phyloP scores from a whole-genome alignment of 2,329 filamentous ascomycete species.

The Fusarium palustre region DNA sequence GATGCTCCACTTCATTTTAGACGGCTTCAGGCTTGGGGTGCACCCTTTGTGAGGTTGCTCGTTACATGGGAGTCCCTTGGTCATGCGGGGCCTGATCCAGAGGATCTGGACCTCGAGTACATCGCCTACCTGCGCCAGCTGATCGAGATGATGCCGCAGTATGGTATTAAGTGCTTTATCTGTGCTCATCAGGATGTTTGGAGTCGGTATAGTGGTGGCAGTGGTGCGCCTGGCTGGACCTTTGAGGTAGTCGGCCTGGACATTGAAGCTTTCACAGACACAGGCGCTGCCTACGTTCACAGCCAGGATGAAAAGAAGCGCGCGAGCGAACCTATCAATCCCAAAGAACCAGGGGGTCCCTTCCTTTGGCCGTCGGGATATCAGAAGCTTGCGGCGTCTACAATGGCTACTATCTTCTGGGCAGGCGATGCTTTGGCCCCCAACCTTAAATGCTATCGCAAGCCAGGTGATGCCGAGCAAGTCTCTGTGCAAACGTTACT shows the following conservation, averaged over 20 bases:
- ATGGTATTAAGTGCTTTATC: constrained; percentile 57
- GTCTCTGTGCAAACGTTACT: constrained; percentile 49
- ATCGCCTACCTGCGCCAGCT: constrained; percentile 54
- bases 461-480: constrained; percentile 29
- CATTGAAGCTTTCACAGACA: constrained; percentile 52
- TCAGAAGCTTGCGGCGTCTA: constrained; percentile 54
- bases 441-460: constrained; percentile 41
- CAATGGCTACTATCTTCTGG: constrained; percentile 49
- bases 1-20: constrained; percentile 56
- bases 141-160: constrained; percentile 53
- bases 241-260: constrained; percentile 57
- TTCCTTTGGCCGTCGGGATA: constrained; percentile 55
- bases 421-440: constrained; percentile 49
- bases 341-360: constrained; percentile 52
- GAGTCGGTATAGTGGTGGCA: constrained; percentile 57
- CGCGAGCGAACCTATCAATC: constrained; percentile 41
- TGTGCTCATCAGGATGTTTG: constrained; percentile 59
- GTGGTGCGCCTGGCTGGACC: constrained; percentile 57
- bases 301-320: constrained; percentile 51
- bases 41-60: constrained; percentile 55
- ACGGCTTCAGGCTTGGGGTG: constrained; percentile 54
- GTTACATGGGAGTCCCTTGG: constrained; percentile 59
- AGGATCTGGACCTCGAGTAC: constrained; percentile 54
- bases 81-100: constrained; percentile 49
- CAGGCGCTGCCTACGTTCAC: constrained; percentile 53